phyloP scores from a whole-genome alignment of 148 eudicot species.

The Rhododendron kiyosumense region DNA sequence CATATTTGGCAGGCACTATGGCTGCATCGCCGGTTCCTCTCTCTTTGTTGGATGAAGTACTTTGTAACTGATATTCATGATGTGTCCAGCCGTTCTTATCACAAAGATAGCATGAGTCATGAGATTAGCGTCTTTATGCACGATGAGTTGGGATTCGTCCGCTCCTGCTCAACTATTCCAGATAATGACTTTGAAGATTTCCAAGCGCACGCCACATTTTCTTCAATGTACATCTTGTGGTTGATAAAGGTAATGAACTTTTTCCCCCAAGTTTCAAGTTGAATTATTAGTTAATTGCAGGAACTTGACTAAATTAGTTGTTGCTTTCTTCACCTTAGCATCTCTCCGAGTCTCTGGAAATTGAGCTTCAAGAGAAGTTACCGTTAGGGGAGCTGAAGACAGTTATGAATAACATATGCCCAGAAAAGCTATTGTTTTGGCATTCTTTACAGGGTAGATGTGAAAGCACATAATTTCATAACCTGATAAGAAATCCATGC shows the following conservation, averaged over 20 bases:
- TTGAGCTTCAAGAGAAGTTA: slow-evolving; percentile 30
- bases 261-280: background rate
- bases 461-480: background rate
- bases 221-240: slow-evolving; percentile 71
- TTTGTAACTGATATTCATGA: slow-evolving; percentile 23
- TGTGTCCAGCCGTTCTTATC: slow-evolving; percentile 5
- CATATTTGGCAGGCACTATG: slow-evolving; percentile 63
- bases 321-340: slow-evolving; percentile 30
- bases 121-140: slow-evolving; percentile 28
- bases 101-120: slow-evolving; percentile 8
- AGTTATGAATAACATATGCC: slow-evolving; percentile 43
- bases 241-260: slow-evolving; percentile 43
- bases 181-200: slow-evolving; percentile 69
- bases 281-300: background rate
- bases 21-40: slow-evolving; percentile 90
- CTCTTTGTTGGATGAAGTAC: slow-evolving; percentile 52
- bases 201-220: slow-evolving; percentile 55
- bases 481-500: background rate
- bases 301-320: background rate
- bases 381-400: slow-evolving; percentile 28
- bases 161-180: slow-evolving; percentile 44
- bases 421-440: slow-evolving; percentile 62
- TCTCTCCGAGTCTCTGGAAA: slow-evolving; percentile 21
- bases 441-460: slow-evolving; percentile 18
- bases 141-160: slow-evolving; percentile 41